Percentiles rank a stretch among this genome's conserved stretches.
Evolutionary conservation across 345 rosid genomes (phyloP).

Genomic region (Chamaenerion angustifolium): DNA sequence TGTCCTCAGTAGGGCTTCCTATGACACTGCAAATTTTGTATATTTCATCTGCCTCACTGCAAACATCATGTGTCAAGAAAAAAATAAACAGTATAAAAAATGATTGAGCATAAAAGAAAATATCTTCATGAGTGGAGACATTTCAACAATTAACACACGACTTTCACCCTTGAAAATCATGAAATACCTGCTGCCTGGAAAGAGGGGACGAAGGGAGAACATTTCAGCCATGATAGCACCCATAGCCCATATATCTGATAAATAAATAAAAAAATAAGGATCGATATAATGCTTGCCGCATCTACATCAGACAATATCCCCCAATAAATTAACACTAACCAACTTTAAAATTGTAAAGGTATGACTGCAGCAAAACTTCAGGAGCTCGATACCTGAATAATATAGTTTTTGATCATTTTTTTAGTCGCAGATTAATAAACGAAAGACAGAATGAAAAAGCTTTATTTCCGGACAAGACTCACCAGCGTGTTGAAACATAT

Average conservation of each 20-base stretch:
- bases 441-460: background rate
- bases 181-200: constrained; percentile 69
- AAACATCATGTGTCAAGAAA: constrained; percentile 5
- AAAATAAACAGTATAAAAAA: background rate
- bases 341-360: constrained; percentile 61
- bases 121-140: too few relatives aligned
- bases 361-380: constrained; percentile 84
- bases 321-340: constrained; percentile 34
- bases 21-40: constrained; percentile 79
- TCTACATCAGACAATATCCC: background rate
- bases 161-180: background rate
- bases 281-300: background rate
- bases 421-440: background rate
- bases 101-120: background rate
- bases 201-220: constrained; percentile 67
- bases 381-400: constrained; percentile 89
- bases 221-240: constrained; percentile 96
- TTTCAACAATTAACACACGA: too few relatives aligned
- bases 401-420: background rate
- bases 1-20: constrained; percentile 63
- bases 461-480: constrained; percentile 9
- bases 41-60: constrained; percentile 96
- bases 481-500: constrained; percentile 95
- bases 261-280: background rate
- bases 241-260: constrained; percentile 95